phyloP scores from a whole-genome alignment of 352 stramenopile genomes.

The Phytophthora hybrid region DNA sequence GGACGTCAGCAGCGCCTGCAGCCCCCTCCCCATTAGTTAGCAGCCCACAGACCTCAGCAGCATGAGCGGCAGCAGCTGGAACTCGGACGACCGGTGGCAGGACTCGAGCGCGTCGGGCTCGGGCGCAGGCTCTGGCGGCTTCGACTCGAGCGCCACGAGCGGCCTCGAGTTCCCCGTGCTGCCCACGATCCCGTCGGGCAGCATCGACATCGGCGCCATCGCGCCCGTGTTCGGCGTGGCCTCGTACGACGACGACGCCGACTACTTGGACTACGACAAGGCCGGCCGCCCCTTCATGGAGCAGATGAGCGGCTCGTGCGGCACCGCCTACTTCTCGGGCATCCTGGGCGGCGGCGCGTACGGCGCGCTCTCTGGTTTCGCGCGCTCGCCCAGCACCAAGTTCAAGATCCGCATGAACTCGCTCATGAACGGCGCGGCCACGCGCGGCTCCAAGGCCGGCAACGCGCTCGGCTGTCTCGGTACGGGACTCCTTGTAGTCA shows the following conservation, averaged over 20 bases:
- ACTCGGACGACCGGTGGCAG: slow-evolving; percentile 82
- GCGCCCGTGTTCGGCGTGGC: slow-evolving; percentile 89
- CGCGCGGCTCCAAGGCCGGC: slow-evolving; percentile 85
- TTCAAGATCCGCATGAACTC: slow-evolving; percentile 92
- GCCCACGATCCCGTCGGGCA: slow-evolving; percentile 75
- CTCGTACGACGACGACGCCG: slow-evolving; percentile 79
- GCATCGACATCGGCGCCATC: slow-evolving; percentile 85
- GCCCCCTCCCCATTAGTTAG: slow-evolving; percentile 1
- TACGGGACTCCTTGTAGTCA: too few relatives aligned
- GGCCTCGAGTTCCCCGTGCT: slow-evolving; percentile 78
- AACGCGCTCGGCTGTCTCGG: slow-evolving; percentile 85
- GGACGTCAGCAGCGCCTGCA: background rate
- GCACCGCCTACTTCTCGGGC: slow-evolving; percentile 85
- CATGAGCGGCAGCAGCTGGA: slow-evolving; percentile 68
- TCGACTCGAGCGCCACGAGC: slow-evolving; percentile 52
- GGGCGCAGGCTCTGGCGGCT: slow-evolving; percentile 26
- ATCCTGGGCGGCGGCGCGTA: slow-evolving; percentile 82
- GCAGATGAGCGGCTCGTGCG: slow-evolving; percentile 81
- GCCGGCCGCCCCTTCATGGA: slow-evolving; percentile 87
- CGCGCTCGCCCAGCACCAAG: slow-evolving; percentile 81
- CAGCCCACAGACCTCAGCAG: background rate
- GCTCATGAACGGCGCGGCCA: slow-evolving; percentile 86
- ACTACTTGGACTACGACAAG: slow-evolving; percentile 91
- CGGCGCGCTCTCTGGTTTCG: slow-evolving; percentile 73
- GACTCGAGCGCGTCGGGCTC: slow-evolving; percentile 55